These are phyloP conservation scores for Sophora flavescens DNA, from an alignment of 306 rosid species.

Conservation along the genomic window DNA sequence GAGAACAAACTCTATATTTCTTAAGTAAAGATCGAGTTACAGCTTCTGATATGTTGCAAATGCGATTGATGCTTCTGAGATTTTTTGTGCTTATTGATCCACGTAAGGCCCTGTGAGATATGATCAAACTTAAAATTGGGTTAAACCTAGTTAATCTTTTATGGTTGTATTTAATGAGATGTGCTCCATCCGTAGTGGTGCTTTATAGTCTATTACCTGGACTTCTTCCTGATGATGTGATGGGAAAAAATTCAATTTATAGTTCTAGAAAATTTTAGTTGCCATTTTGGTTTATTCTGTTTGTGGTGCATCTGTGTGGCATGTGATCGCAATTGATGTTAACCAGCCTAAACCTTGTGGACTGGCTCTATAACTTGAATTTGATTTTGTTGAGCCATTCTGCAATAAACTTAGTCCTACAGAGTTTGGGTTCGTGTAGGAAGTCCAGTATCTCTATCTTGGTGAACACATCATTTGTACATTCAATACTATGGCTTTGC, in stretches of 20 bases:
- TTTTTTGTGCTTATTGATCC: conserved; percentile 2
- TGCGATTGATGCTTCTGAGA: neutral
- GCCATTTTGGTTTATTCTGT: neutral
- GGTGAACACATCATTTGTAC: neutral
- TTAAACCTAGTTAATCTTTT: neutral
- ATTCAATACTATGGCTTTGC: conserved; percentile 6
- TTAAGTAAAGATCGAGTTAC: neutral
- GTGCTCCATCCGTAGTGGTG: neutral
- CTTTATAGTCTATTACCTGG: conserved; percentile 11
- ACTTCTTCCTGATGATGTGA: neutral
- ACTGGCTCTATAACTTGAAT: neutral
- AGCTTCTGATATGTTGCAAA: conserved; percentile 21
- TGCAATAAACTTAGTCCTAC: conserved; percentile 23
- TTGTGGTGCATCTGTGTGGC: neutral
- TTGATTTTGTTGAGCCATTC: conserved; percentile 7
- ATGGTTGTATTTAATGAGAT: neutral
- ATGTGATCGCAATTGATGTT: neutral
- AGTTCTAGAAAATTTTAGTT: neutral
- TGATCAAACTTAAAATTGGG: neutral
- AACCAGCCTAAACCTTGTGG: conserved; percentile 4
- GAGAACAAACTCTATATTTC: conserved; percentile 2
- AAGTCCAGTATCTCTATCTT: conserved; percentile 25
- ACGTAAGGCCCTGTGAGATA: neutral
- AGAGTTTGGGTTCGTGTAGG: neutral
- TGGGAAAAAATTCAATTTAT: neutral